phyloP scores from a whole-genome alignment of 805 yeast genomes.

The Pichia nanzhaoensis region DNA sequence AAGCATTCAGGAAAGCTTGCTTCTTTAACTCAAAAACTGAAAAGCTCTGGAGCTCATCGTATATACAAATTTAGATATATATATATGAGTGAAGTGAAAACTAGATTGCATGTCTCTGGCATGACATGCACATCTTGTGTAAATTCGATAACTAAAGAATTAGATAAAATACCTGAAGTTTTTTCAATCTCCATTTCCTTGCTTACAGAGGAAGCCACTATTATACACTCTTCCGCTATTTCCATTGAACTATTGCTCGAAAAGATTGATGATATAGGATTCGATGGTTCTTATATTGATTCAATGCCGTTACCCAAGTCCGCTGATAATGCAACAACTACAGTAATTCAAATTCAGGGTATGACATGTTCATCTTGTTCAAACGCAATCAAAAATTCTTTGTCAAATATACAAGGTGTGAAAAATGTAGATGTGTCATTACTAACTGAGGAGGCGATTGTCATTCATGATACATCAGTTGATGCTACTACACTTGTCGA shows the following conservation, averaged over 20 bases:
- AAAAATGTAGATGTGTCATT: slow-evolving; percentile 56
- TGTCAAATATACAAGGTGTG: slow-evolving; percentile 19
- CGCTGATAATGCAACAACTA: slow-evolving; percentile 1
- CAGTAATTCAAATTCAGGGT: slow-evolving; percentile 43
- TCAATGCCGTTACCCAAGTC: neutral
- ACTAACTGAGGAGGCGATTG: slow-evolving; percentile 65
- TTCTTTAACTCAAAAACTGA: no score
- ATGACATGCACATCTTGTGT: slow-evolving; percentile 70
- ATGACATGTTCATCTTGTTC: slow-evolving; percentile 94
- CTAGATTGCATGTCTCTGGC: slow-evolving; percentile 47
- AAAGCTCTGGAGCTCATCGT: no score
- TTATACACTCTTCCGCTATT: slow-evolving; percentile 37
- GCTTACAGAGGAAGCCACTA: slow-evolving; percentile 60
- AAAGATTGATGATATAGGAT: slow-evolving; percentile 41
- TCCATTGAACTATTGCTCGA: slow-evolving; percentile 31
- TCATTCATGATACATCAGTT: slow-evolving; percentile 38
- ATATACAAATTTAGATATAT: no score
- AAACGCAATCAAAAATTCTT: slow-evolving; percentile 45
- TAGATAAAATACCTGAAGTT: slow-evolving; percentile 30
- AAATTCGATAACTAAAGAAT: slow-evolving; percentile 44
- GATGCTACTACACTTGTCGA: slow-evolving; percentile 35
- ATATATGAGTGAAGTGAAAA: slow-evolving; percentile 1
- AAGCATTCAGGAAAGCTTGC: no score
- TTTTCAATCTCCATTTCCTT: slow-evolving; percentile 51
- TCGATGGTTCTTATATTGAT: slow-evolving; percentile 30